A percentile compares a stretch with the other conserved stretches of the same genome.
phyloP scores from a whole-genome alignment of 257 asterid species.

The Jacaranda copaia region DNA sequence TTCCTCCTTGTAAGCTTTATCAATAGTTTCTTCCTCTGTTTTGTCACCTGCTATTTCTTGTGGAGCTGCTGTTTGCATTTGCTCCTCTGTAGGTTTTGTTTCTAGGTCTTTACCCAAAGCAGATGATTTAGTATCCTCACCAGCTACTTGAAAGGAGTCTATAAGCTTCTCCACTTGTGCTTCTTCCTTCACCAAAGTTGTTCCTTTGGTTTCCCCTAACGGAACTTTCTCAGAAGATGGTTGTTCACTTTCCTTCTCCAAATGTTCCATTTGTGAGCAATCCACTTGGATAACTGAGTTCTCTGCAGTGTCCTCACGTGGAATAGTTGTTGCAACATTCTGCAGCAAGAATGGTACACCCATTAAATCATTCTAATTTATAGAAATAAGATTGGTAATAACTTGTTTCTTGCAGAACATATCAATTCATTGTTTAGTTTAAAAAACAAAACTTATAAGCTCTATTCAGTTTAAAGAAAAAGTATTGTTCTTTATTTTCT shows the following conservation, averaged over 20 bases:
- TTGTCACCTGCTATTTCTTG: constrained; percentile 36
- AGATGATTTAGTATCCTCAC: constrained; percentile 25
- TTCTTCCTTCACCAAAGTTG: constrained; percentile 24
- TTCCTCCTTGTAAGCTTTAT: constrained; percentile 32
- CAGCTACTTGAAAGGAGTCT: constrained; percentile 28
- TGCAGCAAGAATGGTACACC: constrained; percentile 31
- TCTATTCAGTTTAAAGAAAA: background rate
- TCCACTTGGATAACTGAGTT: constrained; percentile 26
- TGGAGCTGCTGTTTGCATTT: constrained; percentile 26
- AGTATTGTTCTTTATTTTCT: background rate
- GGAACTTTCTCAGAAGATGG: constrained; percentile 15
- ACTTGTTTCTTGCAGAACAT: constrained; percentile 3
- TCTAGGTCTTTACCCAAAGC: constrained; percentile 30
- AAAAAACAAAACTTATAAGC: background rate
- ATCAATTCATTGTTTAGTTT: background rate
- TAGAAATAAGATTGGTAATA: background rate
- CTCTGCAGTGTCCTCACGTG: constrained; percentile 28
- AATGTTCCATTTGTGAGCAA: constrained; percentile 22
- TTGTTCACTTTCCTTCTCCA: constrained; percentile 27
- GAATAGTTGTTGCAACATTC: constrained; percentile 20
- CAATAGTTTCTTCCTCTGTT: constrained; percentile 28
- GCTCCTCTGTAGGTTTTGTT: constrained; percentile 27
- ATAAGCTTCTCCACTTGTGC: constrained; percentile 31
- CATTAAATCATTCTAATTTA: background rate
- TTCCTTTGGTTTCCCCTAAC: constrained; percentile 11